phyloP scores from a whole-genome alignment of 768 basidiomycete genomes.

The Pleurotus ostreatus region DNA sequence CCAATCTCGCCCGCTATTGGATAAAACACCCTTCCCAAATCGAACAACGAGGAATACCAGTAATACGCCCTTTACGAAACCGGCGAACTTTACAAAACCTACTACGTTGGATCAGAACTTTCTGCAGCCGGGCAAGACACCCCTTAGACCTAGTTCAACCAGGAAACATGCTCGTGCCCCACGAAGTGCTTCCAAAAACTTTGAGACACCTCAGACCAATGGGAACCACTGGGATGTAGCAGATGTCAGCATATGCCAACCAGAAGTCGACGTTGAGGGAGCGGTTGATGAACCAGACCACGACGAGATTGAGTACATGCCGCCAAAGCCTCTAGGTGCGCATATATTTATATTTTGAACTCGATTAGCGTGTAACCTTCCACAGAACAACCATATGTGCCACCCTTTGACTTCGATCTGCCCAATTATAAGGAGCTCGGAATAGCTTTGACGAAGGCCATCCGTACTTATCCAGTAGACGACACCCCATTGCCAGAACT shows the following conservation, averaged over 20 bases:
- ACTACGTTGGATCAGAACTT: slow-evolving; percentile 18
- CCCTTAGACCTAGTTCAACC: slow-evolving; percentile 61
- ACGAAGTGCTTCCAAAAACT: slow-evolving; percentile 41
- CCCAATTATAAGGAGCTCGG: slow-evolving; percentile 42
- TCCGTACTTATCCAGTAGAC: slow-evolving; percentile 28
- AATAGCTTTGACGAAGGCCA: slow-evolving; percentile 26
- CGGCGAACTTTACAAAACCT: slow-evolving; percentile 30
- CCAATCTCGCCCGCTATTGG: slow-evolving; percentile 49
- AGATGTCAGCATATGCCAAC: slow-evolving; percentile 35
- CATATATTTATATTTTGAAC: not conserved
- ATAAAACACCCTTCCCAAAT: slow-evolving; percentile 78
- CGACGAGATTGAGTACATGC: slow-evolving; percentile 51
- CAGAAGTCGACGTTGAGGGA: slow-evolving; percentile 25
- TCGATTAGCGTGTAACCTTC: not conserved
- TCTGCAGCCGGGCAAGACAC: slow-evolving; percentile 22
- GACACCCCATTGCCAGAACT: slow-evolving; percentile 19
- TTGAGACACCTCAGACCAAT: slow-evolving; percentile 63
- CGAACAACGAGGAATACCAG: slow-evolving; percentile 29
- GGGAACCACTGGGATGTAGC: slow-evolving; percentile 78
- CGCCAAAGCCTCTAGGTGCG: slow-evolving; percentile 42
- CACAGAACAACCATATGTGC: slow-evolving; percentile 38
- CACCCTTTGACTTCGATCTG: slow-evolving; percentile 40
- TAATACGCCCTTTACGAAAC: slow-evolving; percentile 32
- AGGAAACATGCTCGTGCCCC: slow-evolving; percentile 61
- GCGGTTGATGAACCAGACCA: slow-evolving; percentile 28